These are phyloP conservation scores for Rhytidhysteron rufulum DNA, from an alignment of 2,329 filamentous ascomycete genomes.

Conservation along the genomic window DNA sequence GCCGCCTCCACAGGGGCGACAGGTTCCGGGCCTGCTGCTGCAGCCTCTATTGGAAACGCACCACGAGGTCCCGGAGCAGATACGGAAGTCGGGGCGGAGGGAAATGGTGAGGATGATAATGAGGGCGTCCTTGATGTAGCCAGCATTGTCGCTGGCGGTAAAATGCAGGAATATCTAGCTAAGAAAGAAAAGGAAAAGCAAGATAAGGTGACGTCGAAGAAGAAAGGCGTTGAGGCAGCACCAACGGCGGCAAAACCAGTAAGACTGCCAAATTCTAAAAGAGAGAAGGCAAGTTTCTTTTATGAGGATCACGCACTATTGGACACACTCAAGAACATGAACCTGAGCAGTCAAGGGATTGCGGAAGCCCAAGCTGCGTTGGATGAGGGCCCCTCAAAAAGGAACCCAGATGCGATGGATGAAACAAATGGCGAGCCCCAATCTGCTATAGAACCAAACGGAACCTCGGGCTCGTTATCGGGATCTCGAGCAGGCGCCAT, in stretches of 20 bases:
- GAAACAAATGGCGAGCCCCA: constrained; percentile 22
- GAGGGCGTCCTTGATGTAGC: constrained; percentile 81
- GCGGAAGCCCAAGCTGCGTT: constrained; percentile 52
- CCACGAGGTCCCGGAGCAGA: constrained; percentile 53
- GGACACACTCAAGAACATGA: constrained; percentile 51
- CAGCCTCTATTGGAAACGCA: constrained; percentile 40
- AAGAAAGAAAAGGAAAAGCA: constrained; percentile 79
- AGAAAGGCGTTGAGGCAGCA: constrained; percentile 48
- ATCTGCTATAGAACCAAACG: constrained; percentile 25
- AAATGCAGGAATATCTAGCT: constrained; percentile 76
- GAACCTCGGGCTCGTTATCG: constrained; percentile 13
- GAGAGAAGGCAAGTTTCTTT: constrained; percentile 65
- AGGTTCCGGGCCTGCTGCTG: constrained; percentile 42
- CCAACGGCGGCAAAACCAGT: constrained; percentile 58
- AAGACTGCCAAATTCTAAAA: constrained; percentile 68
- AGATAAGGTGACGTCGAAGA: constrained; percentile 59
- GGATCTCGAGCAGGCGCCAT: constrained; percentile 29
- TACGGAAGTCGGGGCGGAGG: constrained; percentile 52
- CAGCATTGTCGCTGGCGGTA: constrained; percentile 77
- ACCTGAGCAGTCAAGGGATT: constrained; percentile 43
- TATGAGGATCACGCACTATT: constrained; percentile 64
- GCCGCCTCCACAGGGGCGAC: constrained; percentile 54
- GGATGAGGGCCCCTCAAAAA: constrained; percentile 43
- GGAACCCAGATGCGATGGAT: constrained; percentile 28
- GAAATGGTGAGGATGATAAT: constrained; percentile 50